Evolutionary conservation across 148 eudicot genomes (phyloP).

Genomic region (Camellia granthamiana): DNA sequence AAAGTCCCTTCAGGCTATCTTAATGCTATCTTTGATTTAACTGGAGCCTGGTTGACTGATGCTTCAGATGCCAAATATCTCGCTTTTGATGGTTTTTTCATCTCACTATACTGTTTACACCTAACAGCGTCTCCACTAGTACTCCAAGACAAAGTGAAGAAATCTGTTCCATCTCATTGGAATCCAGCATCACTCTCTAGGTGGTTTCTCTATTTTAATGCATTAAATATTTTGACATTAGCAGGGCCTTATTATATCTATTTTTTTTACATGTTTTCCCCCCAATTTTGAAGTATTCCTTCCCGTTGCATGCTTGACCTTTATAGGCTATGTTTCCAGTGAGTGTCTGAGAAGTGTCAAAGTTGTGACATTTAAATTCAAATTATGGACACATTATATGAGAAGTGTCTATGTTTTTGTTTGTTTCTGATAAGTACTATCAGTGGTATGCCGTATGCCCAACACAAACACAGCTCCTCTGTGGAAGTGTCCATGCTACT

Average conservation of each 20-base stretch:
- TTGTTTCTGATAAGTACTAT: background rate
- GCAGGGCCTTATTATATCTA: no score
- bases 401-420: background rate
- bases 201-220: constrained; percentile 32
- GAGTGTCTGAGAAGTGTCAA: background rate
- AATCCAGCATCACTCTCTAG: constrained; percentile 81
- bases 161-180: constrained; percentile 91
- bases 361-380: background rate
- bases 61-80: constrained; percentile 73
- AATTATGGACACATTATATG: background rate
- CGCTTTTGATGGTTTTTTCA: constrained; percentile 90
- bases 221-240: background rate
- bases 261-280: background rate
- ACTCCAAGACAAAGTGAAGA: constrained; percentile 76
- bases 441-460: background rate
- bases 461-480: background rate
- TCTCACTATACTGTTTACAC: constrained; percentile 79
- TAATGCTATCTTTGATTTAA: constrained; percentile 78
- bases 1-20: constrained; percentile 94
- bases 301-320: background rate
- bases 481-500: background rate
- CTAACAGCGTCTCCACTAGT: constrained; percentile 72
- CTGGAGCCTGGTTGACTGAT: constrained; percentile 87
- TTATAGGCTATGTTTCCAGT: background rate
- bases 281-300: background rate